These are phyloP conservation scores for Pseudogymnoascus sp. DNA, from an alignment of 2,329 filamentous ascomycete species.

Conservation along the genomic window DNA sequence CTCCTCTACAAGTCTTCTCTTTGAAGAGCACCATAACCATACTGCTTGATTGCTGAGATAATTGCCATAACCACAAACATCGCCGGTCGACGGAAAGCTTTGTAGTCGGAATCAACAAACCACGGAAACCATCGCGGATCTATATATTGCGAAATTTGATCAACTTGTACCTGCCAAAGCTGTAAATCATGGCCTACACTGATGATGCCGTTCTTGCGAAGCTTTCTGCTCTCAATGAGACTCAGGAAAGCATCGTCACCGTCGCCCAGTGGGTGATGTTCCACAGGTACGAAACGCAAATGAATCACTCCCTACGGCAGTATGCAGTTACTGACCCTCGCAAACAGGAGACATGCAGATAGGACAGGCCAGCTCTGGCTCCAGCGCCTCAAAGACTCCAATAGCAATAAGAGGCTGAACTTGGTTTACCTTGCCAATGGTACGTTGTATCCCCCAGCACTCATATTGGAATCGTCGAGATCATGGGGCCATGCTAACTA, in stretches of 20 bases:
- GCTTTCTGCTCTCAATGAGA: constrained; percentile 91
- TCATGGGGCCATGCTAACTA: constrained; percentile 15
- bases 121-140: background rate
- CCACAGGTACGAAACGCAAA: constrained; percentile 59
- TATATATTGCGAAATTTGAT: constrained; percentile 3
- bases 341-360: constrained; percentile 74
- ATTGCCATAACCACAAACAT: constrained; percentile 3
- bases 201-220: constrained; percentile 94
- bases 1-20: background rate
- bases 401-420: constrained; percentile 77
- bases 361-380: constrained; percentile 89
- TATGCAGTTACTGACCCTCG: constrained; percentile 24
- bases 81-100: background rate
- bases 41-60: constrained; percentile 1
- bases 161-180: background rate
- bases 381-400: constrained; percentile 78
- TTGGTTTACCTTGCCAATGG: constrained; percentile 93
- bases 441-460: constrained; percentile 34
- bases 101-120: constrained; percentile 1
- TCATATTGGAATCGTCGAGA: background rate
- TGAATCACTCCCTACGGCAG: background rate
- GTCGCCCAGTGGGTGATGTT: constrained; percentile 99
- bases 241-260: constrained; percentile 91
- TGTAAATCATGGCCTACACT: constrained; percentile 71
- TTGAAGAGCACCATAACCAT: background rate